phyloP scores from a whole-genome alignment of 1,284 basidiomycete species.

The Thelephora terrestris region DNA sequence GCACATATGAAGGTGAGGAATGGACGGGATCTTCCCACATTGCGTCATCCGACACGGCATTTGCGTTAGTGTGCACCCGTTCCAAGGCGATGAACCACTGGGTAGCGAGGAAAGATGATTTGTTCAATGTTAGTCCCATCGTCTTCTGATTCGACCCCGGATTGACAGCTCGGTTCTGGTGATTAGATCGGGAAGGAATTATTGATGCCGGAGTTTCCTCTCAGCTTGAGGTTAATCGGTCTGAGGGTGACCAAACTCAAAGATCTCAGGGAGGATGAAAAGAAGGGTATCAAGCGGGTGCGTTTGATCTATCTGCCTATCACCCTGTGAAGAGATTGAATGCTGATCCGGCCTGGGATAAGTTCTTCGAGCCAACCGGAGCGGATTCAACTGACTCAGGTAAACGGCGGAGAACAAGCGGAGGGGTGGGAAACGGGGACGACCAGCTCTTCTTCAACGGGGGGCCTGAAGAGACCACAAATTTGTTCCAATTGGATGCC shows the following conservation, averaged over 20 bases:
- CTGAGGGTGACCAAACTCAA: constrained; percentile 78
- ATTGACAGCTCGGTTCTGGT: not conserved
- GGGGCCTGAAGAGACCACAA: no score
- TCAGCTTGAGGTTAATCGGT: constrained; percentile 73
- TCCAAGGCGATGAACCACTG: constrained; percentile 70
- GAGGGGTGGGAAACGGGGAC: no score
- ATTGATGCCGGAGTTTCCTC: constrained; percentile 68
- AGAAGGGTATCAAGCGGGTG: constrained; percentile 53
- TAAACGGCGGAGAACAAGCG: not conserved
- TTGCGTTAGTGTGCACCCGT: constrained; percentile 60
- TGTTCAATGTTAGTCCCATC: constrained; percentile 50
- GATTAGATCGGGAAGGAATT: constrained; percentile 70
- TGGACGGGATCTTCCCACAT: constrained; percentile 6
- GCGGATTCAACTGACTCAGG: not conserved
- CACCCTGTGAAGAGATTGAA: not conserved
- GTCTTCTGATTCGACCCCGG: not conserved
- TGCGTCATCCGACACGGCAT: not conserved
- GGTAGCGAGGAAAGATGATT: constrained; percentile 68
- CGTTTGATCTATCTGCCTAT: constrained; percentile 11
- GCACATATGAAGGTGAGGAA: constrained; percentile 59
- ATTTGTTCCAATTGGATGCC: not conserved
- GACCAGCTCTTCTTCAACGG: no score
- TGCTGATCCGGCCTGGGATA: not conserved
- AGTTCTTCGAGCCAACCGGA: not conserved
- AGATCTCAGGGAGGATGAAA: constrained; percentile 49